A percentile compares a stretch with the other conserved stretches of the same genome.
Evolutionary conservation across 768 basidiomycete genomes (phyloP).

Genomic region (Pulveroboletus sp.): DNA sequence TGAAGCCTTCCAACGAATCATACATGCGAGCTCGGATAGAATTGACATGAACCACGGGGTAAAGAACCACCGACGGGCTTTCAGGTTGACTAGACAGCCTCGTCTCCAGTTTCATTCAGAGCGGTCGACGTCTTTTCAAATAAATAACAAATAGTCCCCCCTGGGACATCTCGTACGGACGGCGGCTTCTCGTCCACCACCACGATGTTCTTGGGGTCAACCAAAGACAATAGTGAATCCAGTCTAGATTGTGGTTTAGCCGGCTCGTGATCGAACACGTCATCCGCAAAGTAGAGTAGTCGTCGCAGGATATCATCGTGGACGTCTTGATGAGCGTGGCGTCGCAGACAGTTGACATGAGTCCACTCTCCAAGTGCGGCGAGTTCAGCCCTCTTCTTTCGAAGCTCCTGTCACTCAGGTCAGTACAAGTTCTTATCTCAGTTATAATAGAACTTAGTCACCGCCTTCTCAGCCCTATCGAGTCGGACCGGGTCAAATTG

Average conservation of each 20-base stretch:
- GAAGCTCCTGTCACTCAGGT: conserved; percentile 45
- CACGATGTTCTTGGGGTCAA: conserved; percentile 46
- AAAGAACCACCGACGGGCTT: not conserved
- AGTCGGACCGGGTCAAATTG: conserved; percentile 47
- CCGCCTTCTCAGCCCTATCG: conserved; percentile 50
- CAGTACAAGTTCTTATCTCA: not conserved
- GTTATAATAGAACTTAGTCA: conserved; percentile 28
- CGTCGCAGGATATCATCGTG: conserved; percentile 63
- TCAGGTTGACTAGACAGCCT: conserved; percentile 1
- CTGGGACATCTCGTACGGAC: conserved; percentile 47
- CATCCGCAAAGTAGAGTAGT: conserved; percentile 32
- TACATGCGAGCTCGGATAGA: not conserved
- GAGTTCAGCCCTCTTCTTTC: conserved; percentile 64
- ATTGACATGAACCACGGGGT: not conserved
- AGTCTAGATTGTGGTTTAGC: conserved; percentile 24
- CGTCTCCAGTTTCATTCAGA: conserved; percentile 4
- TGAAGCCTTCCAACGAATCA: not conserved
- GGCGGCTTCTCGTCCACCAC: conserved; percentile 34
- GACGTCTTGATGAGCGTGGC: conserved; percentile 43
- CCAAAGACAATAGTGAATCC: conserved; percentile 37
- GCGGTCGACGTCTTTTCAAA: conserved; percentile 56
- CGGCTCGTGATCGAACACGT: conserved; percentile 9
- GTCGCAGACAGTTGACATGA: conserved; percentile 70
- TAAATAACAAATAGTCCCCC: conserved; percentile 71
- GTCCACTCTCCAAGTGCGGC: conserved; percentile 78